Evolutionary conservation across 1,284 basidiomycete genomes (phyloP), one percentile per base, ranked within the genome.

Genomic region (Cystobasidiaceae sp.): DNA sequence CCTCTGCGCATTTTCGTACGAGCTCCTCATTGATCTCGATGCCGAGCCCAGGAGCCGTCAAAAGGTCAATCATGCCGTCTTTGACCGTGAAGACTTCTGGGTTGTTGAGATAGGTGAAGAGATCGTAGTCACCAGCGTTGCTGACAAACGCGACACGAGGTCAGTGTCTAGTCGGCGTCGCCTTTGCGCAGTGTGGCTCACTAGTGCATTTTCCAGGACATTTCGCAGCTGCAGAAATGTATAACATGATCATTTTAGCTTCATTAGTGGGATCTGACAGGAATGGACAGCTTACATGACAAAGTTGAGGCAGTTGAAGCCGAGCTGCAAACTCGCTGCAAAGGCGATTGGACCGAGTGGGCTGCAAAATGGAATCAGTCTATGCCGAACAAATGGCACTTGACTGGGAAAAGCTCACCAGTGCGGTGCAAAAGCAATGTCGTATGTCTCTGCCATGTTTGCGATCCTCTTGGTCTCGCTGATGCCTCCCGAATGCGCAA

Each of bases 391-490:
- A 27, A 8, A 33, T 30, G n/a, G n/a, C n/a, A n/a, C n/a, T n/a
- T n/a, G n/a, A n/a, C n/a, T n/a, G n/a, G n/a, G n/a, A n/a, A n/a
- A n/a, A 13, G n/a, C 21, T 28, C 77, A 78, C 69, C 79, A 80
- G 61, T 80, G 79, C 21, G 79, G 79, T 3, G 78, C 78, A 33
- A 80, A 74, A 21, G 77, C 79, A 51, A 79, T 76, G 61, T 79
- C 78, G 66, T 78, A 79, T 1, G 77, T 34, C 77, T 89, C 86
- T 1, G 85, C 83, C 76, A 89, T 80, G 33, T 80, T 80, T 4
- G 87, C 86, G 45, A 89, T 86, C 61, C 84, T 82, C 64, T 82
- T 81, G 11, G 86, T 79, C 74, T 89, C 87, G 62, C 84, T 85
- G 72, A 89, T 88, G 32, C 68, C 66, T 28, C 79, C 79, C 6